A percentile compares a stretch with the other conserved stretches of the same genome.
These are phyloP conservation scores for Backusella psychrophila DNA, from an alignment of 192 early-diverging fungal genomes.

Conservation along the genomic window DNA sequence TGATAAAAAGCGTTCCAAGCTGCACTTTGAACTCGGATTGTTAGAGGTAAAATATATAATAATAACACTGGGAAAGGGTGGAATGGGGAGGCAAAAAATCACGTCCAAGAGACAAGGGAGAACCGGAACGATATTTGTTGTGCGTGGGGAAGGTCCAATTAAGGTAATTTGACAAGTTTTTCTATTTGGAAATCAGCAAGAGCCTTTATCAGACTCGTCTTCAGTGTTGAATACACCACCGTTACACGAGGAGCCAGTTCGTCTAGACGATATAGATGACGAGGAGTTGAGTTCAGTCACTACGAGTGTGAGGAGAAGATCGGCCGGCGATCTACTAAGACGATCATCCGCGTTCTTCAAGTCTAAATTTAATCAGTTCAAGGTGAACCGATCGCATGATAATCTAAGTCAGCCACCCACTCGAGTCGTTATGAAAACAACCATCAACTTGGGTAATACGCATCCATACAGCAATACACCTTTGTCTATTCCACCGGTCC, in stretches of 20 bases:
- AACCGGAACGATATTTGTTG: not conserved
- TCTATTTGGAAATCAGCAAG: conserved; percentile 1
- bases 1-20: conserved; percentile 22
- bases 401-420: conserved; percentile 6
- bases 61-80: not conserved
- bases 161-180: conserved; percentile 17
- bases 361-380: conserved; percentile 15
- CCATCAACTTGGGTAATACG: not conserved
- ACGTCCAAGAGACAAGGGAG: not conserved
- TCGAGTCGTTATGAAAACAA: conserved; percentile 3
- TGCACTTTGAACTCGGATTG: conserved; percentile 15
- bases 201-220: not conserved
- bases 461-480: conserved; percentile 14
- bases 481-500: conserved; percentile 1
- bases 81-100: not conserved
- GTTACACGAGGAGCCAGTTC: not conserved
- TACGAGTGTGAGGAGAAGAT: conserved; percentile 2
- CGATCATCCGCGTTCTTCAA: conserved; percentile 24
- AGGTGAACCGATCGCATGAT: conserved; percentile 9
- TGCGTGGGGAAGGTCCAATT: not conserved
- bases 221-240: not conserved
- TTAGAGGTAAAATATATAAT: conserved; percentile 11
- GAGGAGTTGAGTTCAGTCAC: not conserved
- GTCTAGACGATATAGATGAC: conserved; percentile 1
- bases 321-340: conserved; percentile 20